Conservation (phyloP, 441 rosid genomes). For the Pelargonium citronellum region DNA sequence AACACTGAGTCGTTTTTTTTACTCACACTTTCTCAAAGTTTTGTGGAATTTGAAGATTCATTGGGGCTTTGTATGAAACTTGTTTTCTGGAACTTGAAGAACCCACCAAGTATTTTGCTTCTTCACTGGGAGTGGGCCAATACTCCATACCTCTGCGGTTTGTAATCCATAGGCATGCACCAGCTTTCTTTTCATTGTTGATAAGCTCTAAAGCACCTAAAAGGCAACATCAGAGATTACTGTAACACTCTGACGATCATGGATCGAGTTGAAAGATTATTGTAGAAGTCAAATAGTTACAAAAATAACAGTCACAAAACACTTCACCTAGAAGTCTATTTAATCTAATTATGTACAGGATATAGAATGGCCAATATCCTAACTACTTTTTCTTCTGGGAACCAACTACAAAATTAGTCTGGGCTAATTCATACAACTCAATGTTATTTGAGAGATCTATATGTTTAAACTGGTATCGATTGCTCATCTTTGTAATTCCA, state of each 20-base stretch:
- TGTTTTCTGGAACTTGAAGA: slow-evolving; percentile 41
- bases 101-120: slow-evolving; percentile 53
- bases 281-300: not conserved
- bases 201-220: slow-evolving; percentile 90
- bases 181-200: slow-evolving; percentile 67
- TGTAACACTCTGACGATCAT: not conserved
- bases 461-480: not conserved
- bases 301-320: not conserved
- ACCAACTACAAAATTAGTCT: not conserved
- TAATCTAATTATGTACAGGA: not conserved
- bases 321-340: not conserved
- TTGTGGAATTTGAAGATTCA: slow-evolving; percentile 53
- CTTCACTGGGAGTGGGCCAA: slow-evolving; percentile 78
- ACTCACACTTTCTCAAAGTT: slow-evolving; percentile 86
- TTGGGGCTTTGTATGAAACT: slow-evolving; percentile 30
- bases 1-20: not conserved
- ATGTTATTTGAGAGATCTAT: not conserved
- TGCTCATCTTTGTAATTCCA: not conserved
- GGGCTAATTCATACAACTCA: not conserved
- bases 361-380: not conserved
- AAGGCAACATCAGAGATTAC: slow-evolving; percentile 17
- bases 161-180: slow-evolving; percentile 87
- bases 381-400: not conserved
- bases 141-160: slow-evolving; percentile 85
- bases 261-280: not conserved